A percentile compares a stretch with the other conserved stretches of the same genome.
Conservation (phyloP, 768 basidiomycete genomes). For the Hemileccinum rubropunctum region DNA sequence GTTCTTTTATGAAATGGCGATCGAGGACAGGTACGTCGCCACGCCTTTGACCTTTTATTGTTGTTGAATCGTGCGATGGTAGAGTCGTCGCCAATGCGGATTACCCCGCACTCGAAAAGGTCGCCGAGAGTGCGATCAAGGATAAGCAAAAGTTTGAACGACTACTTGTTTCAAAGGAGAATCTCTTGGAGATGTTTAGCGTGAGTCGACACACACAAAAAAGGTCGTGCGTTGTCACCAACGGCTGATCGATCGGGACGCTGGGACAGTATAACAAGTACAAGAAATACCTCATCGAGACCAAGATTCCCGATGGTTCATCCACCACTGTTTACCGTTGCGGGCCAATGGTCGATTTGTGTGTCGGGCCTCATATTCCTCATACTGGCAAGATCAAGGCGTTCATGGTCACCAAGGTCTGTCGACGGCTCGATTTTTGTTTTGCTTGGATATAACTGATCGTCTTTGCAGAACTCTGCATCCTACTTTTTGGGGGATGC, state of each 20-base stretch:
- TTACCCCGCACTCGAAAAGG: constrained; percentile 85
- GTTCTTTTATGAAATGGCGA: constrained; percentile 99
- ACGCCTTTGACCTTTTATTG: too few species aligned
- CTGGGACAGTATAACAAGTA: constrained; percentile 90
- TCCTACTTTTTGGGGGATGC: constrained; percentile 97
- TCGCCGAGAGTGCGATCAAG: constrained; percentile 86
- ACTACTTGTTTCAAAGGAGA: constrained; percentile 89
- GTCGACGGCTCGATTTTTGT: background rate
- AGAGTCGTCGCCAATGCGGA: constrained; percentile 80
- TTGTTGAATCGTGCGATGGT: background rate
- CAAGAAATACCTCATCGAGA: constrained; percentile 92
- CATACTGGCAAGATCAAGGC: constrained; percentile 98
- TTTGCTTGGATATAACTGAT: background rate
- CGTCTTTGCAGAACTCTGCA: constrained; percentile 73
- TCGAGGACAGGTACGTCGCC: constrained; percentile 60
- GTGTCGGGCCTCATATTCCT: constrained; percentile 95
- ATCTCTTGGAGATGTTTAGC: constrained; percentile 93
- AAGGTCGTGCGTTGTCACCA: background rate
- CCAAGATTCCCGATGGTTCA: constrained; percentile 93
- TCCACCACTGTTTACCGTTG: constrained; percentile 98
- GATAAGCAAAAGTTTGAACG: constrained; percentile 98
- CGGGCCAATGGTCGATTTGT: constrained; percentile 97
- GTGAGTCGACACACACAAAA: constrained; percentile 53
- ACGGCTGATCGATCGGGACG: constrained; percentile 1
- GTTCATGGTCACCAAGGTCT: constrained; percentile 92